Conservation (phyloP, 345 rosid species). For the Cardamine chenopodiifolia region DNA sequence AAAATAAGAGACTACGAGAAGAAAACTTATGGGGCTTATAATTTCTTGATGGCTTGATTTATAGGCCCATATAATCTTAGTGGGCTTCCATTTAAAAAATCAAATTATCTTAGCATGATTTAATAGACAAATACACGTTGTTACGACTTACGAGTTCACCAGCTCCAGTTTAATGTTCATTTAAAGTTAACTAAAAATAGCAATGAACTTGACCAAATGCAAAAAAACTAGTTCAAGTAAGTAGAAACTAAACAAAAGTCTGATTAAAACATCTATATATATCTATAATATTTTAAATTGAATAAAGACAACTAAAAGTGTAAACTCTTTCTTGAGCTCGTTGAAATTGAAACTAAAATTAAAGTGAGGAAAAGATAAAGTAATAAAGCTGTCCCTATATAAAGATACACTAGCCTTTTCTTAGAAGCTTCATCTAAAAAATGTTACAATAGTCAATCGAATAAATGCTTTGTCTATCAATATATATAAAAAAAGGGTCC, state of each 20-base stretch:
- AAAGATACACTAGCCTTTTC: constrained; percentile 38
- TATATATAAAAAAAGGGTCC: constrained; percentile 3
- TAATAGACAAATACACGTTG: not conserved
- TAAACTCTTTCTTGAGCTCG: constrained; percentile 22
- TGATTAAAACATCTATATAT: not conserved
- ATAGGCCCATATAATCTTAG: not conserved
- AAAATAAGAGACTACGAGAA: not conserved
- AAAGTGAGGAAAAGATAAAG: constrained; percentile 38
- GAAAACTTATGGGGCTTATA: not conserved
- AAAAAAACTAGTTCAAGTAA: constrained; percentile 30
- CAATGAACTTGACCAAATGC: constrained; percentile 28
- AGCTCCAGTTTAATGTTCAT: not conserved
- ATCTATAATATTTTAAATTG: not conserved
- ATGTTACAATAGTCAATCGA: constrained; percentile 44
- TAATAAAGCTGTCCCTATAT: constrained; percentile 42
- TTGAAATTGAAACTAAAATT: constrained; percentile 27
- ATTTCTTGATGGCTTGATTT: not conserved
- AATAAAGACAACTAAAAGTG: constrained; percentile 35
- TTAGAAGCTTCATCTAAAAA: constrained; percentile 43
- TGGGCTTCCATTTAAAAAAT: not conserved
- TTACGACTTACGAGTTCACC: too few species aligned
- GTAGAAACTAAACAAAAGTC: constrained; percentile 22
- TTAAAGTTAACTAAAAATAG: not conserved
- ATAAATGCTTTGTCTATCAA: constrained; percentile 41
- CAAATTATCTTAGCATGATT: not conserved